A percentile compares a stretch with the other conserved stretches of the same genome.
phyloP scores from a whole-genome alignment of 139 green algal genomes.

The Gonium pectorale region DNA sequence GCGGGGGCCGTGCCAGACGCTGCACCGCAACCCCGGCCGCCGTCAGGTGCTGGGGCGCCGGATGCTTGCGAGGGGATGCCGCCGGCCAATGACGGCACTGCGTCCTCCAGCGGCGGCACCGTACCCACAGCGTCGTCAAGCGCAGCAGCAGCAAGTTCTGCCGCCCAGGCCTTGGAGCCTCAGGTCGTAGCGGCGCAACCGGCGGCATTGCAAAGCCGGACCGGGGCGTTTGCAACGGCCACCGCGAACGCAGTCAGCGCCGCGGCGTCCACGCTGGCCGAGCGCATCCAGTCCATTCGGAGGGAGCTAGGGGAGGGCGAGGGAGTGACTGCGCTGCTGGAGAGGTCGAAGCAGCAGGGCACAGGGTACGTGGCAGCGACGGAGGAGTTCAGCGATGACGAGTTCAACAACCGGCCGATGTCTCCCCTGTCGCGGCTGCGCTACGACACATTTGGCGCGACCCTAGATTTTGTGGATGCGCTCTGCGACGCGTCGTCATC shows the following conservation, averaged over 20 bases:
- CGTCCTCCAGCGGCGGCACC: too few species aligned
- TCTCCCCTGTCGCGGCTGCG: conserved; percentile 71
- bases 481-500: conserved; percentile 88
- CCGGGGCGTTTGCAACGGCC: too few species aligned
- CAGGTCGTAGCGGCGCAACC: too few species aligned
- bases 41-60: too few species aligned
- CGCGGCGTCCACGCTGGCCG: background rate
- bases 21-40: too few species aligned
- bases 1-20: too few species aligned
- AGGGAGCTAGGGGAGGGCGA: conserved; percentile 76
- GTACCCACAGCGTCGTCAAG: too few species aligned
- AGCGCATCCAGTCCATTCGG: conserved; percentile 25
- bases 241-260: background rate
- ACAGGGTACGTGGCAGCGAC: background rate
- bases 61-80: too few species aligned
- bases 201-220: background rate
- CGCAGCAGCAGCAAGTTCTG: too few species aligned
- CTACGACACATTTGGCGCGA: conserved; percentile 90
- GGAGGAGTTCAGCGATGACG: conserved; percentile 55
- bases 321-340: conserved; percentile 72
- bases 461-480: conserved; percentile 96
- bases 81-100: too few species aligned
- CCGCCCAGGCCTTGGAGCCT: too few species aligned
- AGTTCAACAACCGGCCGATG: conserved; percentile 54
- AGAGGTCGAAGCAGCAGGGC: conserved; percentile 10